These are phyloP conservation scores for Stagonosporopsis vannaccii DNA, from an alignment of 2,329 filamentous ascomycete genomes.

Conservation along the genomic window DNA sequence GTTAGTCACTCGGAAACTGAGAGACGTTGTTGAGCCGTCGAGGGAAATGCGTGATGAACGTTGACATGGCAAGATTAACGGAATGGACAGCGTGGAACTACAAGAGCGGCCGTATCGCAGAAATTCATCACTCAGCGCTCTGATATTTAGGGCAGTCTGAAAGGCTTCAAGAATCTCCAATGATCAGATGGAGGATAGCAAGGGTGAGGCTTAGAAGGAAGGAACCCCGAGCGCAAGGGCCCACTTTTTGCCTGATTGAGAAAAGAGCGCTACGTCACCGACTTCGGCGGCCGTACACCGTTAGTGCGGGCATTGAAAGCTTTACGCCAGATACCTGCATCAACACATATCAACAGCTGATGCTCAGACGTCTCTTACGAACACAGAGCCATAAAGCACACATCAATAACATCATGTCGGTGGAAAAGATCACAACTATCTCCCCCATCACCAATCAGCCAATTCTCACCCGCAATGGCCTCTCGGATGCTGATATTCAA, in stretches of 20 bases:
- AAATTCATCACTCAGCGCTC: neutral
- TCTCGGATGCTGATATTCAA: conserved; percentile 73
- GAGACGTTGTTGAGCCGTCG: neutral
- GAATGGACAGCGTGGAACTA: neutral
- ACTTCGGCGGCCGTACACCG: conserved; percentile 9
- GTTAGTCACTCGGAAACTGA: neutral
- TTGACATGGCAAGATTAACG: neutral
- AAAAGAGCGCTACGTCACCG: conserved; percentile 13
- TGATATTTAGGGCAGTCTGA: too few species aligned
- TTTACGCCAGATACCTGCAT: conserved; percentile 3
- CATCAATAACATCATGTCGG: conserved; percentile 53
- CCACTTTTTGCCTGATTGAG: neutral
- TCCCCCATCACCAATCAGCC: conserved; percentile 89
- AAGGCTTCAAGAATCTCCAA: too few species aligned
- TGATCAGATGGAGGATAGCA: neutral
- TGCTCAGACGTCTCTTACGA: conserved; percentile 23
- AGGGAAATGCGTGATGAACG: neutral
- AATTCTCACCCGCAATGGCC: conserved; percentile 79
- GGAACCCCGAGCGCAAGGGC: conserved; percentile 1
- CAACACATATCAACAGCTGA: conserved; percentile 5
- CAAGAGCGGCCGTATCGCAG: neutral
- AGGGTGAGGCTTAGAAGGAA: conserved; percentile 4
- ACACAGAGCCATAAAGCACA: conserved; percentile 18
- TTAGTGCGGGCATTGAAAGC: conserved; percentile 14
- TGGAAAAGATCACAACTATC: conserved; percentile 75